Evolutionary conservation across 345 rosid species (phyloP).

Genomic region (Jatropha curcas): DNA sequence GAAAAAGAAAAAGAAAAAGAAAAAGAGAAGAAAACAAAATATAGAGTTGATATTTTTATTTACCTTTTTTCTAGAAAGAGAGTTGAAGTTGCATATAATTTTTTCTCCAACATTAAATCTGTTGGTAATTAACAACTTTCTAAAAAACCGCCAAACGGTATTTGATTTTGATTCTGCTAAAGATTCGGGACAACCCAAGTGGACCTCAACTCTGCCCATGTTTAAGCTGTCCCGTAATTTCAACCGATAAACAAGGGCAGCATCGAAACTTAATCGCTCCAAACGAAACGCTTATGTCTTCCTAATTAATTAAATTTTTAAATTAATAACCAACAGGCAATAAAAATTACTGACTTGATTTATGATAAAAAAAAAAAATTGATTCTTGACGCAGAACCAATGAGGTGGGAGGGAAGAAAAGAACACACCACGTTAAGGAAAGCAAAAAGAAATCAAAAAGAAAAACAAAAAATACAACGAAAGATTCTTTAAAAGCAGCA

Average conservation of each 20-base stretch:
- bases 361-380: constrained; percentile 6
- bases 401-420: background rate
- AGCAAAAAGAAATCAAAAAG: constrained; percentile 6
- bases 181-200: constrained; percentile 28
- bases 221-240: constrained; percentile 23
- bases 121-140: too few relatives aligned
- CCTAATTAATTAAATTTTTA: constrained; percentile 17
- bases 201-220: constrained; percentile 28
- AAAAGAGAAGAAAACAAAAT: too few relatives aligned
- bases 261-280: constrained; percentile 19
- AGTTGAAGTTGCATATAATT: background rate
- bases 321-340: constrained; percentile 18
- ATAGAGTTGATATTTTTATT: too few relatives aligned
- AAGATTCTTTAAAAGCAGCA: constrained; percentile 14
- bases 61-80: too few relatives aligned
- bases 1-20: too few relatives aligned
- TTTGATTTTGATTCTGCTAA: background rate
- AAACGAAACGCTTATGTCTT: constrained; percentile 20
- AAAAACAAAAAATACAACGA: background rate
- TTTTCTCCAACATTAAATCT: too few relatives aligned
- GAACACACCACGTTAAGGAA: constrained; percentile 8
- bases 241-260: constrained; percentile 23
- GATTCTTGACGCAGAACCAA: background rate
- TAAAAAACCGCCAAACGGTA: background rate
- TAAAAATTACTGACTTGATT: background rate